Base-by-base conservation (phyloP, 2,329 filamentous ascomycete genomes). In the Myriosclerotinia duriaeana region DNA sequence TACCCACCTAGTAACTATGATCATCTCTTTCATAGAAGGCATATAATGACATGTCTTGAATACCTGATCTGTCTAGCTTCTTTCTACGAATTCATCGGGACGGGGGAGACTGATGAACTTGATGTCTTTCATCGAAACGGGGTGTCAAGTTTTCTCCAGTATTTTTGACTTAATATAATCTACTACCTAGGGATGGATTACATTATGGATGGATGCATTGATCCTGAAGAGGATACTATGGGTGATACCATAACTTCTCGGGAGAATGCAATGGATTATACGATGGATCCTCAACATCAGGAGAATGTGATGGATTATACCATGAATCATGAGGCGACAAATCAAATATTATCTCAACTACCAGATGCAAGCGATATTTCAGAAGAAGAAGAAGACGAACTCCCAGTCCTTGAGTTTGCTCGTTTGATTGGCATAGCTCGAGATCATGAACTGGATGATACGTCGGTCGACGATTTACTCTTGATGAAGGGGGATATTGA, bases 321-420 rank as follows among this genome's bases (percentile, higher is more conserved):
- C 26, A 50, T 60, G 58, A 50, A 14, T n/a, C 30, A 50, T 50
- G 30, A 50, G n/a, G 20, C 30, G 7, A 26, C 30, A 50, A 60
- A 50, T 8, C 20, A 26, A 50, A 20, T n/a, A 5, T 50, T 50
- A 22, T 60, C 58, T 22, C 58, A 60, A 50, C n/a, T 60, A 20
- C n/a, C 44, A 60, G 44, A 50, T 54, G 42, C 26, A 11, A 26
- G 34, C 9, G 30, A 38, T 14, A 5, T 38, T 20, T 50, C 50
- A 6, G 36, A 56, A 26, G 50, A 65, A 17, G 69, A 70, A n/a
- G 63, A 66, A 34, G 69, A 71, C 4, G 64, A 76, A 4, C 38
- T 67, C 7, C 56, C 71, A 15, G 67, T 72, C 22, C 68, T 75
- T 40, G 71, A 75, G 54, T 76, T 76, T 61, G 76, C 75, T 56